Conservation (phyloP, 2,329 filamentous ascomycete genomes). For the Geoglossum cookeanum region DNA sequence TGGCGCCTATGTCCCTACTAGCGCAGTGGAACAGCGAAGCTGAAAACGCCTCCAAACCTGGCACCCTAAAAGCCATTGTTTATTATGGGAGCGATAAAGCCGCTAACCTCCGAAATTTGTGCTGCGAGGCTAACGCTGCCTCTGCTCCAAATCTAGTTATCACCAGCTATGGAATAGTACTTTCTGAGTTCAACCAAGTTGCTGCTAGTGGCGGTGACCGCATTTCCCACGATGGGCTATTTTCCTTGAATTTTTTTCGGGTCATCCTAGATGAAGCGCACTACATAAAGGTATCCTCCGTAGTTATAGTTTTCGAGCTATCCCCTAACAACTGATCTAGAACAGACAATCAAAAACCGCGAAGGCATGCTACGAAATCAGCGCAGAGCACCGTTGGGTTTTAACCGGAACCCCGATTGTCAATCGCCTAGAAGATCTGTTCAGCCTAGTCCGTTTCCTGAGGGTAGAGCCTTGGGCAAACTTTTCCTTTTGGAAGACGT, state of each 20-base stretch:
- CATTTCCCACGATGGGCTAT: conserved; percentile 51
- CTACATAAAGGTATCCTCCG: conserved; percentile 49
- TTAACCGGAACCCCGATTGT: conserved; percentile 93
- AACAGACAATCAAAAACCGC: conserved; percentile 79
- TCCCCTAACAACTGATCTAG: conserved; percentile 2
- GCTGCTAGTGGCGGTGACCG: conserved; percentile 45
- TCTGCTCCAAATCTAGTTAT: conserved; percentile 79
- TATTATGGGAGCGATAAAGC: conserved; percentile 86
- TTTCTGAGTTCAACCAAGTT: conserved; percentile 75
- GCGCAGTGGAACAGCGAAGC: conserved; percentile 95
- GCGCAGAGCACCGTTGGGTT: conserved; percentile 74
- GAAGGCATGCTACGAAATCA: conserved; percentile 81
- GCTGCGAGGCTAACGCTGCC: conserved; percentile 50
- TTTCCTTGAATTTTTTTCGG: conserved; percentile 85
- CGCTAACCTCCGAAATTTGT: conserved; percentile 58
- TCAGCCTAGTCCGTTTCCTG: conserved; percentile 80
- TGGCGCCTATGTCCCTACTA: conserved; percentile 95
- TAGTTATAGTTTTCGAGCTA: conserved; percentile 24
- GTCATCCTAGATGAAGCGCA: conserved; percentile 93
- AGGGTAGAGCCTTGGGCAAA: conserved; percentile 96
- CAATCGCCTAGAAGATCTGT: conserved; percentile 85
- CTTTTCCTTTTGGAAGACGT: conserved; percentile 98
- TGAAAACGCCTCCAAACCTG: conserved; percentile 69
- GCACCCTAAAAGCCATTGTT: conserved; percentile 64
- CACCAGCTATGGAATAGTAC: conserved; percentile 79